phyloP scores from a whole-genome alignment of 192 early-diverging fungal species.

The Neocallimastix lanati region DNA sequence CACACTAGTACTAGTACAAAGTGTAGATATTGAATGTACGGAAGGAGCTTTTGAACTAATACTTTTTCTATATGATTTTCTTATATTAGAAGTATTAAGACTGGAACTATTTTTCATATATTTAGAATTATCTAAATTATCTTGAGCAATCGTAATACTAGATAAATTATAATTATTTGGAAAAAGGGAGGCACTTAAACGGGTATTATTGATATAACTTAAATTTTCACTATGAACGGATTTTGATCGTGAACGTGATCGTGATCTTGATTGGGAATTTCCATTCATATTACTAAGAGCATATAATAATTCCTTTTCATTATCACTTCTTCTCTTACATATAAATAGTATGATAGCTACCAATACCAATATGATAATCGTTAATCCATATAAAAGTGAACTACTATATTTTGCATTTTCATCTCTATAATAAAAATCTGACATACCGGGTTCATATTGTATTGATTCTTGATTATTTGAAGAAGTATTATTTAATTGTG shows the following conservation, averaged over 20 bases:
- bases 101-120: not conserved
- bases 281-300: not conserved
- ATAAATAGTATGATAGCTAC: not conserved
- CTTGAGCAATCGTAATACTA: not conserved
- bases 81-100: not conserved
- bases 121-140: not conserved
- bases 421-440: too few relatives aligned
- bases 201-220: not conserved
- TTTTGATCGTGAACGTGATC: not conserved
- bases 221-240: not conserved
- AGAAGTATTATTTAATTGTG: too few relatives aligned
- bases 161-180: not conserved
- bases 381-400: not conserved
- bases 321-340: not conserved
- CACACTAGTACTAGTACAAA: not conserved
- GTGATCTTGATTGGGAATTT: too few relatives aligned
- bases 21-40: not conserved
- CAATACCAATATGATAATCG: not conserved
- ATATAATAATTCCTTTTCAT: not conserved
- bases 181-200: not conserved
- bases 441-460: too few relatives aligned
- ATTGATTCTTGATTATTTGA: too few relatives aligned
- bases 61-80: not conserved
- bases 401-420: too few relatives aligned
- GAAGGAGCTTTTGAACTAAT: not conserved